phyloP scores from a whole-genome alignment of 2,329 filamentous ascomycete species.

The Botryotinia calthae region DNA sequence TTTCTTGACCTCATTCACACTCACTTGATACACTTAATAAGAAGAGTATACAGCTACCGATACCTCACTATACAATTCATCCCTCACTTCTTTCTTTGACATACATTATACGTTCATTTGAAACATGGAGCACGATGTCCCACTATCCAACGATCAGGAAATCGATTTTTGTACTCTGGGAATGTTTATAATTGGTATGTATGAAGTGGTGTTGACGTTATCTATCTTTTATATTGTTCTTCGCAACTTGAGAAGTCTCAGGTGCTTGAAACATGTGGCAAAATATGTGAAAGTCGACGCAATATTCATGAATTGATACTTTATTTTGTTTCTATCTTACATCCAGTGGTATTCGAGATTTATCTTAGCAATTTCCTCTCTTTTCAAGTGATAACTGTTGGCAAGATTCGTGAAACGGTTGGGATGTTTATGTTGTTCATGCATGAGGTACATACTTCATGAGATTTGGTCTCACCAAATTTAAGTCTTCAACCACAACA shows the following conservation, averaged over 20 bases:
- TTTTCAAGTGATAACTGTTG: not conserved
- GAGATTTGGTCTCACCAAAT: not conserved
- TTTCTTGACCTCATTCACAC: not conserved
- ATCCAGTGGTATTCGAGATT: not conserved
- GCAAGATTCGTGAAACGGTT: slow-evolving; percentile 1
- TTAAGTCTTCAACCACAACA: not conserved
- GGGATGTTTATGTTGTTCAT: slow-evolving; percentile 14
- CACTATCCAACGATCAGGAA: slow-evolving; percentile 39
- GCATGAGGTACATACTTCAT: not conserved
- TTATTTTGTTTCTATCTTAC: not conserved
- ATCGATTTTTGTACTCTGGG: slow-evolving; percentile 69
- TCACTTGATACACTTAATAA: not conserved
- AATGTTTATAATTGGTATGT: slow-evolving; percentile 71
- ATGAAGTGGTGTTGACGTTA: not conserved
- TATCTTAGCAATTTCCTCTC: not conserved
- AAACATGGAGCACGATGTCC: slow-evolving; percentile 27
- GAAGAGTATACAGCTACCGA: not conserved
- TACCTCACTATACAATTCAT: not conserved
- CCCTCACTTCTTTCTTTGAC: not conserved
- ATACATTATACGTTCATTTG: not conserved
- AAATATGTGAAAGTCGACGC: too few species aligned
- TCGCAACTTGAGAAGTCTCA: slow-evolving; percentile 7
- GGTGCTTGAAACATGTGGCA: not conserved
- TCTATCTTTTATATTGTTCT: not conserved
- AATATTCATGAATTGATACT: not conserved